Base-by-base conservation (phyloP, 2,329 filamentous ascomycete genomes). In the Gnomoniopsis sp. region DNA sequence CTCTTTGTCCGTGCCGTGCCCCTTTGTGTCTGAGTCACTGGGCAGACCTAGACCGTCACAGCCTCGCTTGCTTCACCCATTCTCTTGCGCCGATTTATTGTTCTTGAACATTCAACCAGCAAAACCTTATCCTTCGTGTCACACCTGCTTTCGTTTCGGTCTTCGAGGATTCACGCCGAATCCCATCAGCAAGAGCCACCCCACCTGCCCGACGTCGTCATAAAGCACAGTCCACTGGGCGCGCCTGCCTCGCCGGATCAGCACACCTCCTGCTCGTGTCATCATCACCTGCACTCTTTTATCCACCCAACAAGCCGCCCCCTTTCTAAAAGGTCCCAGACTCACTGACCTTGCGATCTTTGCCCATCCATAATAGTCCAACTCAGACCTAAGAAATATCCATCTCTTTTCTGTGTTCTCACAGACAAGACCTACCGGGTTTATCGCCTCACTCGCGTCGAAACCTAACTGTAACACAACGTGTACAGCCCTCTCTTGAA, bases 11-110 rank as follows among this genome's bases (percentile, higher is more conserved):
- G 49, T 19, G 44, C 44, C 44, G 21, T 17, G 56, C 57, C 57
- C 59, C 57, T 58, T 52, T 52, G 54, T 60, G 54, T 62, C 57
- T 62, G 60, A 62, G 60, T 62, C 57, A 62, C 60, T 56, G 50
- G 58, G 60, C 48, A 57, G 57, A 22, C 46, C 22, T 41, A 57
- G 57, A 22, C 46, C 22, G 8, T 19, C 46, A 17, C 53, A 60
- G 57, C 55, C 49, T 58, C 52, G 43, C 52, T 46, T 47, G 38
- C 56, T 23, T 46, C 36, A 22, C 12, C 19, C 22, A 19, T 33
- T 22, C 51, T 19, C 49, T 53, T 48, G 19, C 33, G n/a, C 34
- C 38, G 14, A 41, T 15, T 8, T 41, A 41, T n/a, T 41, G 12
- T 44, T 19, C 23, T 21, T 4, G n/a, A 3, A 14, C 2, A n/a